These are phyloP conservation scores for Erodium moschatum DNA, from an alignment of 441 rosid species.

Conservation along the genomic window DNA sequence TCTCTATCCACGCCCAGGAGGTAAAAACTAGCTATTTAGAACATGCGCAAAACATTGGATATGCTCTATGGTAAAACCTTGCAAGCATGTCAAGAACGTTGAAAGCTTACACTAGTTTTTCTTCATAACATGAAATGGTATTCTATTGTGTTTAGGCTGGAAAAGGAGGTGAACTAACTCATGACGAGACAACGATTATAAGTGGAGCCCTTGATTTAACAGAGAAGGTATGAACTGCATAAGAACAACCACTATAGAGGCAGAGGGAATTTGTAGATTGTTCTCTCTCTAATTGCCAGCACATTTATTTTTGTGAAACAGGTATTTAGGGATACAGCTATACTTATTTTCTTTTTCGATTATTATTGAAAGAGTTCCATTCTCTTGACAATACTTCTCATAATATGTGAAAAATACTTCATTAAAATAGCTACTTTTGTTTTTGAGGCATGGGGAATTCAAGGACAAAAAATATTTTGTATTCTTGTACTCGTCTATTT, in stretches of 20 bases:
- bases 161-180: slow-evolving; percentile 97
- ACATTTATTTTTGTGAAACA: neutral
- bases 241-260: neutral
- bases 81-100: slow-evolving; percentile 8
- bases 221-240: slow-evolving; percentile 54
- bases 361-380: neutral
- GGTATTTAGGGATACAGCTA: neutral
- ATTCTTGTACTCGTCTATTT: neutral
- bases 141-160: slow-evolving; percentile 58
- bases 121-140: slow-evolving; percentile 15
- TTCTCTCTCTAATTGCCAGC: neutral
- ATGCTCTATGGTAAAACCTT: neutral
- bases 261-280: neutral
- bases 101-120: slow-evolving; percentile 12
- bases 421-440: neutral
- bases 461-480: neutral
- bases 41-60: neutral
- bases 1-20: slow-evolving; percentile 87
- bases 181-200: slow-evolving; percentile 69
- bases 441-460: neutral
- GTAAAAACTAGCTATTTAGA: slow-evolving; percentile 29
- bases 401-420: neutral
- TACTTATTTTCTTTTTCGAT: neutral
- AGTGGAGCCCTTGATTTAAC: slow-evolving; percentile 51
- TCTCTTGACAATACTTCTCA: neutral